phyloP scores from a whole-genome alignment of 176 grass and related monocot species.

The Triticum urartu region DNA sequence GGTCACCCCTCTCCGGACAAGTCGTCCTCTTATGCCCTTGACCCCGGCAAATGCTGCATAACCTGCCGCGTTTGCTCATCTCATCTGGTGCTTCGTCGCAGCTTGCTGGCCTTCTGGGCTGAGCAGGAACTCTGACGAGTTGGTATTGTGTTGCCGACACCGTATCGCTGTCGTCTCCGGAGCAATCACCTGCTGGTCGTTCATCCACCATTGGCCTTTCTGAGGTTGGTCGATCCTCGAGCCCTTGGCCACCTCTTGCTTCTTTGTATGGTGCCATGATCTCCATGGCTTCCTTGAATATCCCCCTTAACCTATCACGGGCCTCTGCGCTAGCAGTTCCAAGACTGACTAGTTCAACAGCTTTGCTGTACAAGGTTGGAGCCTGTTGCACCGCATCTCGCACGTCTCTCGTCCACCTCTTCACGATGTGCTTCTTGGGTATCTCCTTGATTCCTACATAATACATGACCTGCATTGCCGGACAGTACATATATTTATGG shows the following conservation, averaged over 20 bases:
- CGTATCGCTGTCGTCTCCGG: not conserved
- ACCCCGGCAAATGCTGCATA: not conserved
- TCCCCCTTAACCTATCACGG: too few relatives aligned
- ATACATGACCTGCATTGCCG: not conserved
- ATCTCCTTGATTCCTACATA: not conserved
- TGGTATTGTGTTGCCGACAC: not conserved
- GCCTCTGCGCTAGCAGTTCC: too few relatives aligned
- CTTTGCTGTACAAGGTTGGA: too few relatives aligned
- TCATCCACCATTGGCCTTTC: not conserved
- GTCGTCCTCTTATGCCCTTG: not conserved
- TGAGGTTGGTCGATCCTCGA: not conserved
- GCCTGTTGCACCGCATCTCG: too few relatives aligned
- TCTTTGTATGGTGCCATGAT: too few relatives aligned
- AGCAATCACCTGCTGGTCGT: not conserved
- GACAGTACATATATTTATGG: not conserved
- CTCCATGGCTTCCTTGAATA: too few relatives aligned
- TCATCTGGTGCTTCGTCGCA: not conserved
- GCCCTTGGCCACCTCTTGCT: too few relatives aligned
- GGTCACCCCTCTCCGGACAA: not conserved
- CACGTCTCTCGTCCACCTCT: not conserved
- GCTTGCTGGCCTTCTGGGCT: not conserved
- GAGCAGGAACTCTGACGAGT: not conserved
- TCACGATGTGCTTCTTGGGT: not conserved
- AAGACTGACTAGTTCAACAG: too few relatives aligned
- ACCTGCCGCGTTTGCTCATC: not conserved